Evolutionary conservation across 805 yeast species (phyloP), one percentile per base, ranked within the genome.

Genomic region (Ogataea allantospora): DNA sequence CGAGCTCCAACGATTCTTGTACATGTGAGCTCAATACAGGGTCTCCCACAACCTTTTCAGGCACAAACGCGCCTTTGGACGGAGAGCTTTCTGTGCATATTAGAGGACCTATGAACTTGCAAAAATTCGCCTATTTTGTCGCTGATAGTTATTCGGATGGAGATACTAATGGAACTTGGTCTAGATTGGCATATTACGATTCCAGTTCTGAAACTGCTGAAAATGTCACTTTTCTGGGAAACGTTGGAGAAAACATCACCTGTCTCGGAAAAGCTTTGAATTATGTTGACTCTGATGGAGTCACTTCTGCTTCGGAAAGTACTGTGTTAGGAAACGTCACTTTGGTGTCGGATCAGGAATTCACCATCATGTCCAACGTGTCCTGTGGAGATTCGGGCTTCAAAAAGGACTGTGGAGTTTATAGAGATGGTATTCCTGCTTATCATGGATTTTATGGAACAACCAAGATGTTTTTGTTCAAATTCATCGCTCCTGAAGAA

Each of bases 41-140:
- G n/a, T 56, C 46, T 15, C 60, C 63, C 20, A 30, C 31, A 13
- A 19, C 52, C 5, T 77, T 78, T 47, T 62, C 70, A 7, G 91
- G 91, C 16, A 40, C 75, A 15, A 75, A 80, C 52, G 63, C 88
- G 18, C 93, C 93, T 6, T 55, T 83, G 26, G 65, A 81, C 55
- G 80, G 73, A 48, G 88, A 78, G 55, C 66, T 83, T 17, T 78
- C 88, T 4, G 87, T 83, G 11, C 93, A 83, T 57, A 76, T 83
- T 58, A 73, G 93, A 64, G 93, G 93, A 30, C 93, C 93, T 7
- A 57, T 83, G 43, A 63, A 71, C 11, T 66, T 83, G 53, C 60
- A 64, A 43, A 71, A 75, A 50, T 83, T 83, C 55, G 89, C 78
- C 5, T 78, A 65, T 48, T 83, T 79, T 54, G 67, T 68, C n/a